A percentile compares a stretch with the other conserved stretches of the same genome.
Evolutionary conservation across 164 flowering plant species (phyloP).

Genomic region (Macadamia integrifolia): DNA sequence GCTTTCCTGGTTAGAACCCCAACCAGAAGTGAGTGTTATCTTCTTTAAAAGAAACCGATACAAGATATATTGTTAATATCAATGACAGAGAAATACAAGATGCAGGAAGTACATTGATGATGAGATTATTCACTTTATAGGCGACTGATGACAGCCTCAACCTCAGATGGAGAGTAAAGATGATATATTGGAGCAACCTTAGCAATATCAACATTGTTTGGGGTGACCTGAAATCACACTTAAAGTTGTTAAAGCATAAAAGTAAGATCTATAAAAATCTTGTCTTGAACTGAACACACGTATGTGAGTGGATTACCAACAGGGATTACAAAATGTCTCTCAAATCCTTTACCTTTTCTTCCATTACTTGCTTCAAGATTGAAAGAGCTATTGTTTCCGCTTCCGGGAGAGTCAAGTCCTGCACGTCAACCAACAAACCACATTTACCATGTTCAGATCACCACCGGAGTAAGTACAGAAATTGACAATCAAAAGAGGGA

Average conservation of each 20-base stretch:
- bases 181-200: constrained; percentile 90
- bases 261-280: no score
- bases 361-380: constrained; percentile 98
- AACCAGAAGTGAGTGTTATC: no score
- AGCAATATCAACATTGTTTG: constrained; percentile 93
- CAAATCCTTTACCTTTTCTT: constrained; percentile 62
- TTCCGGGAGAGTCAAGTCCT: constrained; percentile 83
- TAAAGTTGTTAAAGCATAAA: no score
- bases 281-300: no score
- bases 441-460: not conserved
- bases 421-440: constrained; percentile 19
- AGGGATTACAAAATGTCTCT: not conserved
- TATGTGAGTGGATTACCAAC: no score
- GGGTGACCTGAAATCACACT: constrained; percentile 59
- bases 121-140: constrained; percentile 27
- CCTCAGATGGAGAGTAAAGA: constrained; percentile 84
- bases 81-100: no score
- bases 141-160: constrained; percentile 86
- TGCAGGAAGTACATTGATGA: no score
- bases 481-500: not conserved
- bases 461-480: not conserved
- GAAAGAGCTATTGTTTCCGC: constrained; percentile 94
- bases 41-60: no score
- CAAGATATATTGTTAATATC: no score
- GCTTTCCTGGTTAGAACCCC: no score